Evolutionary conservation across 208 protist genomes (phyloP).

Genomic region (Crithidia bombi): DNA sequence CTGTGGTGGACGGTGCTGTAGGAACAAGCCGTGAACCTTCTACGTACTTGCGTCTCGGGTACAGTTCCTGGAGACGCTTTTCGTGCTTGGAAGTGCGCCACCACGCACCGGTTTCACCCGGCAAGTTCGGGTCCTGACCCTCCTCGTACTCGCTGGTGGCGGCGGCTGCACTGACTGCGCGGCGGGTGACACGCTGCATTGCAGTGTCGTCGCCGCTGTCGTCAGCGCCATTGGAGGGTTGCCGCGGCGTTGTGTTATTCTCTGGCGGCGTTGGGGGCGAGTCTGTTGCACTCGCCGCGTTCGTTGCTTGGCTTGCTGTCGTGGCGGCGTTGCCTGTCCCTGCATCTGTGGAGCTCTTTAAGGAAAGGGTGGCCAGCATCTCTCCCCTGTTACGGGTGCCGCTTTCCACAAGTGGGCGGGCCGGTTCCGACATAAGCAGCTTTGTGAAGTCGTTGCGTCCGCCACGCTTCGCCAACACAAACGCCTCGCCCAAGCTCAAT

Average conservation of each 20-base stretch:
- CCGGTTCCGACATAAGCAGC: conserved; percentile 82
- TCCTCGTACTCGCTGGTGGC: neutral
- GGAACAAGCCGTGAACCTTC: conserved; percentile 42
- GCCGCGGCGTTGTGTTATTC: neutral
- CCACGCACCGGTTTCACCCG: conserved; percentile 63
- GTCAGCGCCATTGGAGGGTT: neutral
- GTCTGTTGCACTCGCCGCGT: neutral
- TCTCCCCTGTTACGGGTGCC: neutral
- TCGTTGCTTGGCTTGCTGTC: neutral
- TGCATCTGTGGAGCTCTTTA: conserved; percentile 11
- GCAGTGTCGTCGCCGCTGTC: conserved; percentile 10
- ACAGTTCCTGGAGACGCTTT: conserved; percentile 59
- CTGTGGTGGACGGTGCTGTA: neutral
- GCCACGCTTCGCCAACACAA: conserved; percentile 82
- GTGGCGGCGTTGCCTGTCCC: neutral
- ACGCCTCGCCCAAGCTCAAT: conserved; percentile 76
- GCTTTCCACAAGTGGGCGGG: conserved; percentile 33
- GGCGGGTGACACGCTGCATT: conserved; percentile 15
- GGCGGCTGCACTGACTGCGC: neutral
- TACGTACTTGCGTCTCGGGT: conserved; percentile 73
- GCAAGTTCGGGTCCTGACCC: neutral
- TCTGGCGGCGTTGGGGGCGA: neutral
- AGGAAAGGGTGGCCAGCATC: conserved; percentile 8
- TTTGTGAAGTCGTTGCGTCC: conserved; percentile 85
- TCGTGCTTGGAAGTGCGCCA: conserved; percentile 74